Percentiles rank a stretch among this genome's conserved stretches.
phyloP scores from a whole-genome alignment of 2,329 filamentous ascomycete genomes.

The Tympanopsis confertula region DNA sequence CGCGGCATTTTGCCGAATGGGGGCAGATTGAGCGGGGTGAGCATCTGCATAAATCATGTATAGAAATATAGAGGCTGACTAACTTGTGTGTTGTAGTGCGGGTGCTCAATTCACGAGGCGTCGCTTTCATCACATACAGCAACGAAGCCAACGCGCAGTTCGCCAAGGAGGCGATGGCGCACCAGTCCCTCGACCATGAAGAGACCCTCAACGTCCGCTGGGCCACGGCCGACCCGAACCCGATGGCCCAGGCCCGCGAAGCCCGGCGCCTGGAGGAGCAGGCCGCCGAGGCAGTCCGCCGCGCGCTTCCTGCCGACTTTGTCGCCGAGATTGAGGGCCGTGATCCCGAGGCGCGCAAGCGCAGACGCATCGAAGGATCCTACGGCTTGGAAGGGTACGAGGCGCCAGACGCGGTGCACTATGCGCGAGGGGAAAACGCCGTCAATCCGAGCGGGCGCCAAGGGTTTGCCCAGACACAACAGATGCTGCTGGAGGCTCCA shows the following conservation, averaged over 20 bases:
- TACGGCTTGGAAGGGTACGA: conserved; percentile 89
- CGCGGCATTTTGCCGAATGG: conserved; percentile 94
- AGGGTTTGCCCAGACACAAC: conserved; percentile 29
- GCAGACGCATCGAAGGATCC: conserved; percentile 76
- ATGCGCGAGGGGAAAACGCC: conserved; percentile 63
- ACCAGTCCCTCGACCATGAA: conserved; percentile 80
- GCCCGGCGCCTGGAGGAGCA: conserved; percentile 85
- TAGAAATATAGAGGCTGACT: background rate
- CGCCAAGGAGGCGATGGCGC: conserved; percentile 89
- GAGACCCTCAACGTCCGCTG: conserved; percentile 93
- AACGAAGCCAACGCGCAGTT: conserved; percentile 87
- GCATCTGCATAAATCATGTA: background rate
- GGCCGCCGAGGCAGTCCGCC: conserved; percentile 82
- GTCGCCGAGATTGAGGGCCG: conserved; percentile 88
- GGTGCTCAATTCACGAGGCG: conserved; percentile 77
- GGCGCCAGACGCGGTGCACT: conserved; percentile 88
- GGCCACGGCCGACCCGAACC: conserved; percentile 94
- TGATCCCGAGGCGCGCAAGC: conserved; percentile 75
- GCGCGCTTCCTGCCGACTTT: conserved; percentile 78
- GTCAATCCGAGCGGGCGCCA: conserved; percentile 46
- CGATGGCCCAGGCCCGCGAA: conserved; percentile 85
- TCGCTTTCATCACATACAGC: conserved; percentile 87
- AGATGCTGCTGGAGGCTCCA: conserved; percentile 22
- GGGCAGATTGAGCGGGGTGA: conserved; percentile 71
- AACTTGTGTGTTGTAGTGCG: conserved; percentile 34